Evolutionary conservation across 345 rosid genomes (phyloP), one percentile per base, ranked within the genome.

Genomic region (Lenwebbia sp.): DNA sequence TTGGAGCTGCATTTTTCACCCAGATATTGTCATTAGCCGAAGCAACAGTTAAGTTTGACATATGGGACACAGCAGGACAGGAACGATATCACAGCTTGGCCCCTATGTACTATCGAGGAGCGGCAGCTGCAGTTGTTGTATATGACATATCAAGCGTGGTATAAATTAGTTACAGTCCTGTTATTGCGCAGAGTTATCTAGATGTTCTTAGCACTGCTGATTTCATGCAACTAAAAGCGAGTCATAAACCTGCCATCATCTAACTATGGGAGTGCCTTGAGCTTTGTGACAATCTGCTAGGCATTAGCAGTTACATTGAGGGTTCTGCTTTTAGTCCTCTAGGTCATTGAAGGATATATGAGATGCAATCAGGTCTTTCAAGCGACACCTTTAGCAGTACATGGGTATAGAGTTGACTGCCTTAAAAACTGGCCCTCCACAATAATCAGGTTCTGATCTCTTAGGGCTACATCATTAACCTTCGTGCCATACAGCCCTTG

Each of bases 1-100:
- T 91, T 40, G 93, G 93, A 76, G 93, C 93, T n/a, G 93, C 92
- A 19, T 91, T 91, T 85, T 91, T 91, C 88, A 90, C 93, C 52
- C 92, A 91, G 83, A 88, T 90, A 65, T 55, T 91, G 56, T 90
- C 92, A 40, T 86, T 91, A 85, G 44, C 89, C 13, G 93, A 91
- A 88, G 92, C 92, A 56, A 91, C 93, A 5, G 90, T 91, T 30
- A 91, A 91, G 85, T 91, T 91, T 15, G 93, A 91, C 83, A 90
- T 91, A 86, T 91, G 93, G 93, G 93, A 91, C 87, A 90, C 93
- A 10, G 93, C 93, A 10, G 92, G 93, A 47, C 93, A 91, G 84
- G 93, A 91, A 70, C 82, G 92, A 83, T 91, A 90, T 54, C 93
- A 91, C 86, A 91, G 93, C 88, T 87, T 91, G 87, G 93, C 93